These are phyloP conservation scores for Pseudonitzschia multiseries DNA, from an alignment of 108 stramenopile genomes.

Conservation along the genomic window DNA sequence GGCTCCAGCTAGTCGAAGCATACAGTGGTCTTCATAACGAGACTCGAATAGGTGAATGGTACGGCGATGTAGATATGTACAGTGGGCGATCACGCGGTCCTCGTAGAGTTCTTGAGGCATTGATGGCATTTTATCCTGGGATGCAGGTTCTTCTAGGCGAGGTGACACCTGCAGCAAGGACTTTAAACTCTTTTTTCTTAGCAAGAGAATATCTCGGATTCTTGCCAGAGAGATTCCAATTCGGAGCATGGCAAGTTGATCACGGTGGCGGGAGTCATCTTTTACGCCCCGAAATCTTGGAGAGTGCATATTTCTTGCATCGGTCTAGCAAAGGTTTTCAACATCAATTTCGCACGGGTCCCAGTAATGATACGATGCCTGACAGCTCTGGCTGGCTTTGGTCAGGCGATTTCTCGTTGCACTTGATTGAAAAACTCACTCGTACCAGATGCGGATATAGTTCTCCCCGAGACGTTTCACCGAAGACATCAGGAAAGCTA, in stretches of 20 bases:
- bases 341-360: constrained; percentile 21
- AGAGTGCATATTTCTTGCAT: constrained; percentile 85
- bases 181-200: constrained; percentile 78
- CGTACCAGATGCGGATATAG: constrained; percentile 66
- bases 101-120: constrained; percentile 72
- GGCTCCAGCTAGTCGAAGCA: constrained; percentile 66
- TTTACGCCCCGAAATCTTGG: constrained; percentile 90
- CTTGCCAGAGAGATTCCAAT: constrained; percentile 89
- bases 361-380: neutral
- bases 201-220: constrained; percentile 79
- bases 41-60: constrained; percentile 87
- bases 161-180: constrained; percentile 64
- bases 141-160: constrained; percentile 89
- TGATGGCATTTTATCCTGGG: constrained; percentile 96
- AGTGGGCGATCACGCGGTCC: constrained; percentile 35
- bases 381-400: constrained; percentile 68
- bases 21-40: constrained; percentile 74
- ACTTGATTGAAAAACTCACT: constrained; percentile 33
- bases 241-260: constrained; percentile 62
- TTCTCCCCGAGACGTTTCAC: constrained; percentile 47
- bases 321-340: constrained; percentile 61
- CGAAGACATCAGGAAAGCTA: constrained; percentile 49
- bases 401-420: constrained; percentile 73
- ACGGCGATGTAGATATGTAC: constrained; percentile 85
- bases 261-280: constrained; percentile 60